Evolutionary conservation across 371 early-diverging fungal species (phyloP), one percentile per base, ranked within the genome.

Genomic region (Rhizopus arrhizus): DNA sequence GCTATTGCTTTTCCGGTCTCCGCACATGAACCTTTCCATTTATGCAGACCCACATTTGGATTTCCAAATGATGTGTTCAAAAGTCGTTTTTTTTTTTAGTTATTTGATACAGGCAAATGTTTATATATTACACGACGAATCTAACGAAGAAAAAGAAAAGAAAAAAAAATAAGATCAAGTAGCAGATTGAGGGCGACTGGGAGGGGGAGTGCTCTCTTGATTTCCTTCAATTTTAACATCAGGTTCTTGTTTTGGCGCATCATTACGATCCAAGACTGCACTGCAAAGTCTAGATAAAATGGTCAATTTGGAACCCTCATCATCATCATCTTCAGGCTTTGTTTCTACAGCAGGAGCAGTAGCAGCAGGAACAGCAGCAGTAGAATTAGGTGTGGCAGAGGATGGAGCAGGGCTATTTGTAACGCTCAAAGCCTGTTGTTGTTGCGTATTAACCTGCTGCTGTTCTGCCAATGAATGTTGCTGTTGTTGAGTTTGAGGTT

Each of bases 231-330:
- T 12, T 38, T 62, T 67, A 3, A 53, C 34, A n/a, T 29, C 43
- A n/a, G 6, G 55, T 45, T 64, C 55, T 41, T 59, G 66, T 45
- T 70, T 74, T 12, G 66, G 64, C 1, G 59, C 51, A 53, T 78
- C 74, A 47, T 65, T 68, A 47, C 65, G 61, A 61, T 74, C 75
- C 40, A 80, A 57, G 7, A 77, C 80, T 40, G 67, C 77, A 48
- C 75, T 80, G 47, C 80, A 80, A 10, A 80, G 74, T 53, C 73
- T 73, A 32, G 77, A 77, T 13, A 80, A 57, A 42, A 80, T 73
- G 16, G 61, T 75, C 38, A 80, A 56, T 51, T 80, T 80, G 49
- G 72, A 72, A 16, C 77, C 77, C 56, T 80, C 77, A 41, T 77
- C 78, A 35, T 80, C 80, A 16, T 72, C 72, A 15, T 74, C 79